Percentiles rank a stretch among this genome's conserved stretches.
Conservation (phyloP, 345 rosid genomes). For the Noccaea caerulescens region DNA sequence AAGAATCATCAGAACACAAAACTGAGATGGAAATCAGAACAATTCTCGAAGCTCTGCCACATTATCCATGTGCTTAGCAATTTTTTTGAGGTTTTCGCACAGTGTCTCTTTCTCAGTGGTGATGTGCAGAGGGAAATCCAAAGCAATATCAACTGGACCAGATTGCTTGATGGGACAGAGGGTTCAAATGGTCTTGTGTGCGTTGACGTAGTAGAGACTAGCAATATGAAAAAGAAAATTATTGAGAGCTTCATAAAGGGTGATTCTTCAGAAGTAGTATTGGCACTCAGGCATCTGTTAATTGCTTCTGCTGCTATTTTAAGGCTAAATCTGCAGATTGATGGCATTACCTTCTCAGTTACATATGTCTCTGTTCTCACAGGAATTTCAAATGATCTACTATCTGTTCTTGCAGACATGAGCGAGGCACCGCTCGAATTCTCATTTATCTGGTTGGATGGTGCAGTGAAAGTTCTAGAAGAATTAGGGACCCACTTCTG, state of each 20-base stretch:
- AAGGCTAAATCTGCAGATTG: constrained; percentile 63
- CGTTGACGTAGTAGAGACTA: constrained; percentile 42
- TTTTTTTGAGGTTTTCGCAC: constrained; percentile 48
- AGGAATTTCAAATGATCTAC: constrained; percentile 57
- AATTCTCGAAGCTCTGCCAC: constrained; percentile 47
- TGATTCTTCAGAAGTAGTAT: constrained; percentile 56
- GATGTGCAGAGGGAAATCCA: constrained; percentile 40
- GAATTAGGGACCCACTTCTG: constrained; percentile 70
- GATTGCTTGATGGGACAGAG: constrained; percentile 41
- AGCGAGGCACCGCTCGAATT: constrained; percentile 52
- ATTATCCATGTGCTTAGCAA: constrained; percentile 50
- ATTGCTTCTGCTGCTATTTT: constrained; percentile 71
- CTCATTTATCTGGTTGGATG: constrained; percentile 79
- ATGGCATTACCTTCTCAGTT: constrained; percentile 46
- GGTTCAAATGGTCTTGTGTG: constrained; percentile 44
- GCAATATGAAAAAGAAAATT: constrained; percentile 46
- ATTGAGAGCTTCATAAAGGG: constrained; percentile 63
- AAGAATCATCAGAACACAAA: constrained; percentile 47
- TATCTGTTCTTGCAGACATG: constrained; percentile 59
- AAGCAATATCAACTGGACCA: constrained; percentile 43
- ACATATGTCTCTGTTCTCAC: constrained; percentile 51
- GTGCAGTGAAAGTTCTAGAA: constrained; percentile 74
- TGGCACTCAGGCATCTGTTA: constrained; percentile 72
- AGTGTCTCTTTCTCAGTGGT: constrained; percentile 49
- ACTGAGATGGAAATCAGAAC: constrained; percentile 48